Evolutionary conservation across 768 basidiomycete species (phyloP), one percentile per base, ranked within the genome.

Genomic region (Pholiota conissans): DNA sequence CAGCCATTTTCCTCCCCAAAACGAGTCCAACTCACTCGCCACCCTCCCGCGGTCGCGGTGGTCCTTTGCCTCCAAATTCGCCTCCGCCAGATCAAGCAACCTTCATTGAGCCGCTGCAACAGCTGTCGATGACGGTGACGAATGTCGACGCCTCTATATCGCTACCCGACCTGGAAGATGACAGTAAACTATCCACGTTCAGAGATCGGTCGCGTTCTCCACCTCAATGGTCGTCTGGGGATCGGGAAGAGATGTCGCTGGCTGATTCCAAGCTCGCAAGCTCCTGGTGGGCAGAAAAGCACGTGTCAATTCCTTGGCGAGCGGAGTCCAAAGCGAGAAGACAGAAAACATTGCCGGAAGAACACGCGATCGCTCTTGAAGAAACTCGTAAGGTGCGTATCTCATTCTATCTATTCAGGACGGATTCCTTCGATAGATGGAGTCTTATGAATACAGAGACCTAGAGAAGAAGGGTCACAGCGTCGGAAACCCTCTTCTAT

Each of bases 351-450:
- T 58, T 76, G 16, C 74, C 76, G 9, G 62, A 70, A 30, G 78
- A 79, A 39, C 78, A 79, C 48, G 71, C 68, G 10, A 72, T 75
- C 34, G 75, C 73, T 5, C 71, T 72, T 61, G 62, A 73, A 34
- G 69, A 71, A 37, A 79, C 78, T 2, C 67, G 71, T 22, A 63
- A 70, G 62, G 76, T 76, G 42, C 51, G 69, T 60, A 39, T 29
- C 46, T 37, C 30, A 42, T 40, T 52, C 57, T 16, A 7, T 30
- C 27, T 32, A 3, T 6, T 30, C 13, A n/a, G 28, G 14, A 16
- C 27, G 20, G 10, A 20, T n/a, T 46, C 18, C 45, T 7, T 1
- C 18, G n/a, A 22, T 26, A 3, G 16, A 10, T 46, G 26, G 20
- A 46, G n/a, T n/a, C n/a, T n/a, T n/a, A n/a, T n/a, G n/a, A n/a